Base-by-base conservation (phyloP, 1,139 yeast genomes). In the Lodderomyces margitis region DNA sequence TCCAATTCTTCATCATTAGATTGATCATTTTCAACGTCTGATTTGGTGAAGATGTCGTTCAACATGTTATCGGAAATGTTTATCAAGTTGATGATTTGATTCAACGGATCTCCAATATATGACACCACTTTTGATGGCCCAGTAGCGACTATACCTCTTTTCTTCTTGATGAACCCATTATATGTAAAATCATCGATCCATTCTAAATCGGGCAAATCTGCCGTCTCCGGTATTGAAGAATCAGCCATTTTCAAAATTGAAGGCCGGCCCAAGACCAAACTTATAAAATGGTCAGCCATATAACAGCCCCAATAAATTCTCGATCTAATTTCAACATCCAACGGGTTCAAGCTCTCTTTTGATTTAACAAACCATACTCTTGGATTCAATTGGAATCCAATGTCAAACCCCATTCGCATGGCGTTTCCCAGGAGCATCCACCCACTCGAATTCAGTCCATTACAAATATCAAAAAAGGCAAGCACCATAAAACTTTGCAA, bases 231-330 rank as follows among this genome's bases (percentile, higher is more conserved):
- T 6, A 80, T 78, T 1, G 83, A 71, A 0, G 84, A 78, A 52
- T 81, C 83, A 32, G 75, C 70, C 38, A 75, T 64, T 48, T 79
- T 78, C 44, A 81, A 60, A 2, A 78, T 62, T 0, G 83, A 74
- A 0, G 84, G 83, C 38, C 86, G 58, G 1, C 87, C 86, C 39
- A 80, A 57, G 39, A 80, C 62, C 39, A 80, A 59, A 55, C 82
- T 74, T 21, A 80, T 76, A 50, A 80, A 78, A 52, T 80, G 83
- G 53, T 81, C 87, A 3, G 84, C 83, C 47, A 80, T 66, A 52
- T 76, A 81, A 41, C 82, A 73, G 1, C 87, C 86, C 87, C 87
- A 81, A 54, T 78, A 81, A 8, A 81, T 77, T 47, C 87, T 62
- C 35, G 80, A 72, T 47, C 83, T 64, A 44, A 81, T 80, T 34